Conservation (phyloP, 2,329 filamentous ascomycete species). For the Aspergillus tubingensis region DNA sequence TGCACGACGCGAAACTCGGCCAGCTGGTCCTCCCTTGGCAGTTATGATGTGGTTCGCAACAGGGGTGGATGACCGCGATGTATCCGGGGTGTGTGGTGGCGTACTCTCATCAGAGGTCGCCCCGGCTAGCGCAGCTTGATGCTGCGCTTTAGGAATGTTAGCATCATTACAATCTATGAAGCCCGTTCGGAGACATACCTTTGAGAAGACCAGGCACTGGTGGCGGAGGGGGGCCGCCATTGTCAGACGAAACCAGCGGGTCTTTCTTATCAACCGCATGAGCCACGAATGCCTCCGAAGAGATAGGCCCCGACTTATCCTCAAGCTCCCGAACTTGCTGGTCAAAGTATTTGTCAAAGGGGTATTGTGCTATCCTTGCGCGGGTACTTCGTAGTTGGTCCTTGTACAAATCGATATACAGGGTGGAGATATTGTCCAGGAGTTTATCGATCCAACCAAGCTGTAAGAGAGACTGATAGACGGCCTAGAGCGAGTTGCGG, state of each 20-base stretch:
- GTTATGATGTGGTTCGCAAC: slow-evolving; percentile 66
- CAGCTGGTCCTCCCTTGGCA: slow-evolving; percentile 72
- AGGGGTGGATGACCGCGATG: slow-evolving; percentile 78
- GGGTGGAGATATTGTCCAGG: slow-evolving; percentile 87
- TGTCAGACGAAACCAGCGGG: slow-evolving; percentile 51
- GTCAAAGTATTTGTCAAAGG: slow-evolving; percentile 92
- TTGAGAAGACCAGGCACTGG: slow-evolving; percentile 55
- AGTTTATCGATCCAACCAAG: slow-evolving; percentile 97
- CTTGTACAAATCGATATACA: slow-evolving; percentile 88
- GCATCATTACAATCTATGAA: slow-evolving; percentile 7
- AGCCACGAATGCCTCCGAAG: slow-evolving; percentile 49
- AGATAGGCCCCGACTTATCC: slow-evolving; percentile 37
- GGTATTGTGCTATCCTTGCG: slow-evolving; percentile 76
- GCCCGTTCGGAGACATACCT: slow-evolving; percentile 31
- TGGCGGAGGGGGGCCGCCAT: slow-evolving; percentile 54
- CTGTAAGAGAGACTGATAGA: slow-evolving; percentile 93
- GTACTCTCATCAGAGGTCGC: slow-evolving; percentile 66
- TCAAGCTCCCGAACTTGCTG: slow-evolving; percentile 80
- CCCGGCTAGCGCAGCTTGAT: slow-evolving; percentile 43
- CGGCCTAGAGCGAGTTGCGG: slow-evolving; percentile 62
- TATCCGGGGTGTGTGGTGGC: slow-evolving; percentile 69
- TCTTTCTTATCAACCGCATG: slow-evolving; percentile 50
- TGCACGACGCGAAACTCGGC: slow-evolving; percentile 77
- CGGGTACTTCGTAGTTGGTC: slow-evolving; percentile 81
- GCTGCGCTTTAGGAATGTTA: slow-evolving; percentile 43